These are phyloP conservation scores for Primulina huaijiensis DNA, from an alignment of 257 asterid species.

Conservation along the genomic window DNA sequence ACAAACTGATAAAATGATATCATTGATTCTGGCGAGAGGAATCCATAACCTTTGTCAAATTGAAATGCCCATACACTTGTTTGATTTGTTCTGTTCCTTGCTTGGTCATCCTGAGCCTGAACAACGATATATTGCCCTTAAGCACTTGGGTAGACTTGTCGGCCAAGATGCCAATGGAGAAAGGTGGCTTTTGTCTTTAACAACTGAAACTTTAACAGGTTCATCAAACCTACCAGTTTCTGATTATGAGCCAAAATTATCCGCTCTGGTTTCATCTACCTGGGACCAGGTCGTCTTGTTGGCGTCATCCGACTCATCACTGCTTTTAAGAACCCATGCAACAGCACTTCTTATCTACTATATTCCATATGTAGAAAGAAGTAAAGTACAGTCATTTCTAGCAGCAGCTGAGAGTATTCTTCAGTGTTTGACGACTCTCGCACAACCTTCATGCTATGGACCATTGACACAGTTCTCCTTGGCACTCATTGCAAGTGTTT, in stretches of 20 bases:
- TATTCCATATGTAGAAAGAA: constrained; percentile 66
- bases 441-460: constrained; percentile 60
- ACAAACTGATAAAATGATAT: constrained; percentile 66
- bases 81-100: constrained; percentile 63
- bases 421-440: constrained; percentile 61
- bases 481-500: constrained; percentile 71
- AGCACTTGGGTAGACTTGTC: constrained; percentile 72
- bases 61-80: constrained; percentile 54
- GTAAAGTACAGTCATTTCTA: constrained; percentile 73
- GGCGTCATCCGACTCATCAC: constrained; percentile 76
- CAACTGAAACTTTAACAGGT: constrained; percentile 32
- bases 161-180: constrained; percentile 58
- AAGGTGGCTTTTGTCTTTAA: constrained; percentile 35
- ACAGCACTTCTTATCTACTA: constrained; percentile 64
- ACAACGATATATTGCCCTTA: constrained; percentile 79
- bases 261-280: constrained; percentile 58
- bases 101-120: constrained; percentile 95
- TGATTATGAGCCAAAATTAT: constrained; percentile 46
- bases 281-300: constrained; percentile 84
- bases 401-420: constrained; percentile 75
- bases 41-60: constrained; percentile 45
- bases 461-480: constrained; percentile 70
- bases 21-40: constrained; percentile 57
- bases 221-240: constrained; percentile 38
- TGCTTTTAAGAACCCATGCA: constrained; percentile 68